Conservation (phyloP, 2,329 filamentous ascomycete genomes). For the Furcasterigmium furcatum region DNA sequence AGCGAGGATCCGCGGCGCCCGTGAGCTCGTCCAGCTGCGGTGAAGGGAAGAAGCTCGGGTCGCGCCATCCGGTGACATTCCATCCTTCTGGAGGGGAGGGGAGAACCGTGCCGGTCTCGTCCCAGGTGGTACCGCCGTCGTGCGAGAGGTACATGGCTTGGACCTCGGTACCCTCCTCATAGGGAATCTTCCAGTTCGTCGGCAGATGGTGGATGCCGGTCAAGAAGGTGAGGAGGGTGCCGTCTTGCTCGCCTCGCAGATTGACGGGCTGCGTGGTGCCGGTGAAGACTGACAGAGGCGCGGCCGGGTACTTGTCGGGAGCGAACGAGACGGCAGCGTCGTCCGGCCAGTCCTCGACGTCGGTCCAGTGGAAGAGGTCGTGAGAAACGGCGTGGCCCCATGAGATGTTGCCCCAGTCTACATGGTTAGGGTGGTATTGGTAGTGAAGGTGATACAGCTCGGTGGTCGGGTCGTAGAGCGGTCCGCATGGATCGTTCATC, state of each 20-base stretch:
- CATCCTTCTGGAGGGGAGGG: constrained; percentile 10
- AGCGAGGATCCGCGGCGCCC: constrained; percentile 8
- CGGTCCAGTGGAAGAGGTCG: constrained; percentile 59
- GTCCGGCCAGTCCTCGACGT: constrained; percentile 10
- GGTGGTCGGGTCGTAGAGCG: constrained; percentile 50
- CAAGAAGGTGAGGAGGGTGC: constrained; percentile 10
- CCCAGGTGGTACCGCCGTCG: constrained; percentile 10
- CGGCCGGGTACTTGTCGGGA: constrained; percentile 4
- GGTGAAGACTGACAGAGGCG: constrained; percentile 9
- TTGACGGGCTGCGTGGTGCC: constrained; percentile 12
- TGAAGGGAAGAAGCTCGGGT: constrained; percentile 12
- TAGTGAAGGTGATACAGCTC: constrained; percentile 64
- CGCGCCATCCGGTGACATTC: constrained; percentile 14
- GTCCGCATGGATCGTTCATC: constrained; percentile 64
- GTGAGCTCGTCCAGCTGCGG: constrained; percentile 8
- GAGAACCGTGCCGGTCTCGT: constrained; percentile 10
- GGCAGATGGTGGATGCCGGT: constrained; percentile 12
- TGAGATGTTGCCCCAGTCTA: constrained; percentile 56
- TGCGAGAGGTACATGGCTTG: constrained; percentile 9
- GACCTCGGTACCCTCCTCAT: constrained; percentile 10
- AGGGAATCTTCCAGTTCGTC: constrained; percentile 14
- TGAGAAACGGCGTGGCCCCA: constrained; percentile 64
- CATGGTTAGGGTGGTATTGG: constrained; percentile 43
- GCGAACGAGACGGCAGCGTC: constrained; percentile 11
- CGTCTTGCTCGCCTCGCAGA: constrained; percentile 8